These are phyloP conservation scores for Fraxinus floribunda DNA, from an alignment of 305 asterid species.

Conservation along the genomic window DNA sequence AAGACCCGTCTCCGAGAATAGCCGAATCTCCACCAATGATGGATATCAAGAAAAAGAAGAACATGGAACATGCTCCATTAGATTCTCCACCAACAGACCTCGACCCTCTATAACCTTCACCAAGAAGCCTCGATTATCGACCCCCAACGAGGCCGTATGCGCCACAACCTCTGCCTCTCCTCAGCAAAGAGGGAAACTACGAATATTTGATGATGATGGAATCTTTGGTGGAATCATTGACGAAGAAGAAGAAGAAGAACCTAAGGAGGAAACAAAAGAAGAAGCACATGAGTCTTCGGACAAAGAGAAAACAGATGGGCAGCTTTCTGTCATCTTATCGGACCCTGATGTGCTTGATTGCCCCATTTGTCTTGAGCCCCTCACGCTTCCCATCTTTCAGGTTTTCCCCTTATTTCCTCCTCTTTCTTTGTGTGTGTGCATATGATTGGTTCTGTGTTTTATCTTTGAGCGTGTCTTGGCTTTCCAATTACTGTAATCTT, in stretches of 20 bases:
- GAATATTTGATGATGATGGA: neutral
- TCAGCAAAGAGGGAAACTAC: neutral
- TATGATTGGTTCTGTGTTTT: neutral
- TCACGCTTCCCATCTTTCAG: slow-evolving; percentile 56
- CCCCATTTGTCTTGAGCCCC: slow-evolving; percentile 50
- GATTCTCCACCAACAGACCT: neutral
- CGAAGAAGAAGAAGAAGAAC: slow-evolving; percentile 13
- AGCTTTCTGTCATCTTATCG: slow-evolving; percentile 28
- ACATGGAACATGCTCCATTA: neutral
- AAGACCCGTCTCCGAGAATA: slow-evolving; percentile 29
- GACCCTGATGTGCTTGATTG: slow-evolving; percentile 63
- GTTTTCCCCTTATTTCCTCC: slow-evolving; percentile 23
- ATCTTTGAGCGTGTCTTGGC: neutral
- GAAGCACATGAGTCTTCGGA: slow-evolving; percentile 10
- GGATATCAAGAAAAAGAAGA: neutral
- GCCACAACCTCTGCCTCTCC: slow-evolving; percentile 10
- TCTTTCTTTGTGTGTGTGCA: neutral
- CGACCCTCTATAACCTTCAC: neutral
- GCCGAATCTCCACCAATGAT: slow-evolving; percentile 8
- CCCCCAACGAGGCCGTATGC: neutral
- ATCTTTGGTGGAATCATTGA: neutral
- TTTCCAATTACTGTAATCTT: neutral
- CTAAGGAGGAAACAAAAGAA: slow-evolving; percentile 14
- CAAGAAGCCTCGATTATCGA: slow-evolving; percentile 8
- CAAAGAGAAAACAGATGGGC: slow-evolving; percentile 16